Evolutionary conservation across 257 asterid species (phyloP).

Genomic region (Solanum habrochaites): DNA sequence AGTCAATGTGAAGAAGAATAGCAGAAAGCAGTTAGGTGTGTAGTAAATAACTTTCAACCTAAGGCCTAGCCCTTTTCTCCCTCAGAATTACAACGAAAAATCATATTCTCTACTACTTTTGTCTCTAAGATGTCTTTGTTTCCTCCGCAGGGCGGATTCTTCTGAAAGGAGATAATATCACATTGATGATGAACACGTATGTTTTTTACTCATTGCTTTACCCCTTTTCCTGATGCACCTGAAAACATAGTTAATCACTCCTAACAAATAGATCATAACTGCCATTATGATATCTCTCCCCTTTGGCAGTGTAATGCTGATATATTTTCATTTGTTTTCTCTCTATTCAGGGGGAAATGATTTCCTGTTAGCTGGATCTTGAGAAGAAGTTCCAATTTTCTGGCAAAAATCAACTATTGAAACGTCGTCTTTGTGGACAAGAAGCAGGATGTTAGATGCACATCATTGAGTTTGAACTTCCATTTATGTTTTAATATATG

Average conservation of each 20-base stretch:
- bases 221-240: not conserved
- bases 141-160: not conserved
- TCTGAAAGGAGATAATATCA: conserved; percentile 2
- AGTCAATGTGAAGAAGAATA: not conserved
- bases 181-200: not conserved
- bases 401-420: not conserved
- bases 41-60: not conserved
- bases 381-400: not conserved
- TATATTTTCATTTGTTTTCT: not conserved
- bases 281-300: not conserved
- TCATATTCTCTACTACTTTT: not conserved
- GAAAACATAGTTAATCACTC: not conserved
- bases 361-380: not conserved
- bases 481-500: not conserved
- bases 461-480: not conserved
- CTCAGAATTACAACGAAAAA: not conserved
- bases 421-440: not conserved
- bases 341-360: not conserved
- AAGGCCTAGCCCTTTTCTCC: not conserved
- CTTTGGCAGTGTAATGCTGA: not conserved
- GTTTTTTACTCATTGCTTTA: not conserved
- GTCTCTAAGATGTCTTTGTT: not conserved
- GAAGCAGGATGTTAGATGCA: not conserved
- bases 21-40: not conserved
- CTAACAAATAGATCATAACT: not conserved